Percentiles rank a stretch among this genome's conserved stretches.
These are phyloP conservation scores for Eucalyptus coolabah DNA, from an alignment of 345 rosid species.

Conservation along the genomic window DNA sequence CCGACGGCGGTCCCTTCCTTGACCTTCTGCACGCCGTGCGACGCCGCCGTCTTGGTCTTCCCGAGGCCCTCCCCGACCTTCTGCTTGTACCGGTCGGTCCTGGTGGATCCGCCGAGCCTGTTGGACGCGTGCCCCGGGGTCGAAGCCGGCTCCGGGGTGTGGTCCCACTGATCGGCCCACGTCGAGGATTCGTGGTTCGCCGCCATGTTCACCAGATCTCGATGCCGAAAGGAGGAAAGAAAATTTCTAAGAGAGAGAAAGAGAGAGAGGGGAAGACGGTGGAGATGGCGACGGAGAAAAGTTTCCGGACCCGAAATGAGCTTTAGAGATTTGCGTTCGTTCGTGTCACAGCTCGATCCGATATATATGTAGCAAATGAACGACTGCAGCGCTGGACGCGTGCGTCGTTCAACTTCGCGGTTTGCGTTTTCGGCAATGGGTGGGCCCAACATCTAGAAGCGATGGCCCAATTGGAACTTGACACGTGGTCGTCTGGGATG, in stretches of 20 bases:
- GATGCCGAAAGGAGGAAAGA: neutral
- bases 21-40: slow-evolving; percentile 41
- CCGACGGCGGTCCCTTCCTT: slow-evolving; percentile 44
- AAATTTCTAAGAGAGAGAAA: neutral
- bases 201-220: neutral
- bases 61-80: slow-evolving; percentile 41
- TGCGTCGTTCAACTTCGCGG: neutral
- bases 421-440: neutral
- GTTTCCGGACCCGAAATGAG: neutral
- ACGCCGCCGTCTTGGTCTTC: slow-evolving; percentile 55
- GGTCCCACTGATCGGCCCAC: slow-evolving; percentile 2
- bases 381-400: neutral
- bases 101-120: neutral
- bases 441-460: neutral
- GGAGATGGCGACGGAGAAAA: neutral
- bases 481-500: neutral
- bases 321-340: neutral
- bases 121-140: neutral
- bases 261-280: neutral
- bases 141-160: neutral
- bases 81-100: neutral
- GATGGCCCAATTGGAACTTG: neutral
- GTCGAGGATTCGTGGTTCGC: neutral
- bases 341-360: neutral
- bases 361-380: neutral